These are phyloP conservation scores for Geranomyces variabilis DNA, from an alignment of 192 early-diverging fungal genomes.

Conservation along the genomic window DNA sequence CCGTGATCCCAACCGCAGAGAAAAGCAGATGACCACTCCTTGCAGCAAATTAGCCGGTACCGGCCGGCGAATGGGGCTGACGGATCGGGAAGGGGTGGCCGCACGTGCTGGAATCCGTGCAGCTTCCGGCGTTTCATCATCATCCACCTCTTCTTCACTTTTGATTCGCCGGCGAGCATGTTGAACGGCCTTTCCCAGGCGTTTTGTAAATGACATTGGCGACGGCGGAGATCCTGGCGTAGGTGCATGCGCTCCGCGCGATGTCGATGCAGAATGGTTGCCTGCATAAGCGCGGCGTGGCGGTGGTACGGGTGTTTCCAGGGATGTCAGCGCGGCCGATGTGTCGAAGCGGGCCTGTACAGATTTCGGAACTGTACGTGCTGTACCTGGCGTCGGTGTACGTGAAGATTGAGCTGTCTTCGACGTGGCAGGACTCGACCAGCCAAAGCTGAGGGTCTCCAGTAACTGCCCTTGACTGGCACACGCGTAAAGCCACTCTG, in stretches of 20 bases:
- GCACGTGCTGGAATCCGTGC: slow-evolving; percentile 1
- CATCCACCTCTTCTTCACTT: neutral
- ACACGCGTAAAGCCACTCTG: slow-evolving; percentile 46
- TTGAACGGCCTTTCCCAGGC: slow-evolving; percentile 12
- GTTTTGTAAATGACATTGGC: slow-evolving; percentile 17
- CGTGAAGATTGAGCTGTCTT: neutral
- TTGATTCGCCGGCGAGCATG: too few species aligned
- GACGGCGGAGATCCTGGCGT: slow-evolving; percentile 1
- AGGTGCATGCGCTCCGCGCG: neutral
- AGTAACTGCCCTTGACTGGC: slow-evolving; percentile 20
- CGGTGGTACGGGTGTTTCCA: slow-evolving; percentile 7
- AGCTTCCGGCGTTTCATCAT: neutral
- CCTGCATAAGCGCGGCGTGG: neutral
- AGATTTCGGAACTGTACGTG: neutral
- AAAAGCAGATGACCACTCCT: slow-evolving; percentile 36
- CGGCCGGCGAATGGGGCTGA: too few species aligned
- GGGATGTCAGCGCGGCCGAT: slow-evolving; percentile 3
- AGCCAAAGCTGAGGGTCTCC: neutral
- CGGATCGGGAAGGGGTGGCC: too few species aligned
- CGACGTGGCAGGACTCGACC: neutral
- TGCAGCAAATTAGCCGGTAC: slow-evolving; percentile 18
- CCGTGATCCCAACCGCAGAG: slow-evolving; percentile 23
- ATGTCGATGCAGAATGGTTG: neutral
- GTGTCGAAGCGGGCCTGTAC: slow-evolving; percentile 28
- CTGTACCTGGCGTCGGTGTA: neutral